These are phyloP conservation scores for Phytophthora tentaculata DNA, from an alignment of 352 stramenopile species.

Conservation along the genomic window DNA sequence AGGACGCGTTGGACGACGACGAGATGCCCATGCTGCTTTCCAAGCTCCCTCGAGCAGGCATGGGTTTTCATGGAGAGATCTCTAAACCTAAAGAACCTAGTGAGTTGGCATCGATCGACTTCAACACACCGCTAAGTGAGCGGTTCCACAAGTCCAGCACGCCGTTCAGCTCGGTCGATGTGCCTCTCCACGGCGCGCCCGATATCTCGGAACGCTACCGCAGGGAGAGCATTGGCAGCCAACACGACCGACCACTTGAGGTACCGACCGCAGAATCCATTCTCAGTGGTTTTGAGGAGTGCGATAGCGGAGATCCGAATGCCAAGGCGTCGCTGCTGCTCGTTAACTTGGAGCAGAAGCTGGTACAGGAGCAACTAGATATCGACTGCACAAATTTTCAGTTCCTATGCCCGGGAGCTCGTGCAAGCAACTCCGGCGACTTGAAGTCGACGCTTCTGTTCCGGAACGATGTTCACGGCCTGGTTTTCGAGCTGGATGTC, in stretches of 20 bases:
- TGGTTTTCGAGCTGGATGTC: conserved; percentile 62
- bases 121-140: conserved; percentile 57
- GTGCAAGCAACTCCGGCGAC: conserved; percentile 18
- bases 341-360: conserved; percentile 45
- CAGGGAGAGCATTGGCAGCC: conserved; percentile 36
- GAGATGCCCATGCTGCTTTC: conserved; percentile 65
- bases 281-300: conserved; percentile 82
- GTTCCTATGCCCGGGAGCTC: conserved; percentile 55
- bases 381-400: conserved; percentile 78
- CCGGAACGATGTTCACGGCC: conserved; percentile 81
- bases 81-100: conserved; percentile 57
- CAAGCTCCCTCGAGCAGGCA: conserved; percentile 74
- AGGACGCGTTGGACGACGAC: conserved; percentile 59
- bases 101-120: conserved; percentile 55
- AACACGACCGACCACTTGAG: conserved; percentile 46
- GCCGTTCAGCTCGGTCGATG: conserved; percentile 75
- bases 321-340: conserved; percentile 64
- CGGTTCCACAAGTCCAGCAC: conserved; percentile 86
- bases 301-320: conserved; percentile 78
- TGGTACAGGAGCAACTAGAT: conserved; percentile 52
- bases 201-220: conserved; percentile 37
- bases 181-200: conserved; percentile 51
- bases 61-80: conserved; percentile 81
- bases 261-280: conserved; percentile 79
- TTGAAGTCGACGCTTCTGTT: conserved; percentile 63